These are phyloP conservation scores for Buxus sempervirens DNA, from an alignment of 164 flowering plant genomes.

Conservation along the genomic window DNA sequence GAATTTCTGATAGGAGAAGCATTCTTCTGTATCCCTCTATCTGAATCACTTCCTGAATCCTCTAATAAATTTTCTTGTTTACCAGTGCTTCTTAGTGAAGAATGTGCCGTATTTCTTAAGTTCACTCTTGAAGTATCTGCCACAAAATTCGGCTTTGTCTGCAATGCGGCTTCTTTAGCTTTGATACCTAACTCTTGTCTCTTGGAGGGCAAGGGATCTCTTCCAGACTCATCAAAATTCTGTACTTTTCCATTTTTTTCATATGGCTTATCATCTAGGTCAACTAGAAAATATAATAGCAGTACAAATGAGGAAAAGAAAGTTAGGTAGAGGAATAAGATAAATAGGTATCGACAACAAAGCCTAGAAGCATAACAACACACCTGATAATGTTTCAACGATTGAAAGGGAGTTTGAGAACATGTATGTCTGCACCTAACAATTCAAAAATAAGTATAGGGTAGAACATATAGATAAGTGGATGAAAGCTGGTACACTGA, in stretches of 20 bases:
- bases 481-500: neutral
- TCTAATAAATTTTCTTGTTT: conserved; percentile 31
- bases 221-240: conserved; percentile 18
- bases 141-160: conserved; percentile 30
- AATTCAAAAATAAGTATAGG: neutral
- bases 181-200: conserved; percentile 30
- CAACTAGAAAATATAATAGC: conserved; percentile 39
- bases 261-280: conserved; percentile 46
- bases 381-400: conserved; percentile 83
- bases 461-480: neutral
- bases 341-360: neutral
- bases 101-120: conserved; percentile 23
- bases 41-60: conserved; percentile 45
- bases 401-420: conserved; percentile 89
- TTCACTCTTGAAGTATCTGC: conserved; percentile 35
- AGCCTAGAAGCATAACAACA: conserved; percentile 13
- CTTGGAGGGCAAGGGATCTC: conserved; percentile 25
- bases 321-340: conserved; percentile 1
- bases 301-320: conserved; percentile 10
- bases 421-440: conserved; percentile 68
- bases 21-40: conserved; percentile 23
- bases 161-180: conserved; percentile 33
- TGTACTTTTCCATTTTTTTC: conserved; percentile 35
- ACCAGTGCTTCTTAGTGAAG: conserved; percentile 27
- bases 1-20: conserved; percentile 21